phyloP scores from a whole-genome alignment of 352 stramenopile genomes.

The Phytophthora vignae region DNA sequence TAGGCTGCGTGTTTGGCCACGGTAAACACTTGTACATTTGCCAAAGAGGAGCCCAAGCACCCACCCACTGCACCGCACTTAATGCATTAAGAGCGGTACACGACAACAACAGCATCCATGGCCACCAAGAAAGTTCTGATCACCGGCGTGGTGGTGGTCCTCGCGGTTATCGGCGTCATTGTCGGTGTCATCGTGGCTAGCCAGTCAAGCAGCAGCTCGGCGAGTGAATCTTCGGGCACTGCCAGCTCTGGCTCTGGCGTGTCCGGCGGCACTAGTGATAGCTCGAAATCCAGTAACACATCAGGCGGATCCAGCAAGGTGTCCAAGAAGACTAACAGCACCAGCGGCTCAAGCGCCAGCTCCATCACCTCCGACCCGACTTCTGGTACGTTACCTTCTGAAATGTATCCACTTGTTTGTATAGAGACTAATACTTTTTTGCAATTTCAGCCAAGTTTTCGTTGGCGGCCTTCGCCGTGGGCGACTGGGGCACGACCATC shows the following conservation, averaged over 20 bases:
- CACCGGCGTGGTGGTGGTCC: slow-evolving; percentile 2
- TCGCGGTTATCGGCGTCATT: slow-evolving; percentile 4
- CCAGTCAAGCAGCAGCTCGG: not conserved
- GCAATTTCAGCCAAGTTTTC: slow-evolving; percentile 9
- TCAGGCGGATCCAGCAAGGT: not conserved
- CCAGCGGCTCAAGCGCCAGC: not conserved
- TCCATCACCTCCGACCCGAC: slow-evolving; percentile 3
- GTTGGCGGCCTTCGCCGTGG: slow-evolving; percentile 17
- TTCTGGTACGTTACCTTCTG: not conserved
- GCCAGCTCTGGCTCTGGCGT: not conserved
- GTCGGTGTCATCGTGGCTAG: not conserved
- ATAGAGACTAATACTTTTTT: not conserved
- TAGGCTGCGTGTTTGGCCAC: not conserved
- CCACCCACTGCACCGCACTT: not conserved
- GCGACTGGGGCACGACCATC: slow-evolving; percentile 46
- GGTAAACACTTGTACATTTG: not conserved
- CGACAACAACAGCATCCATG: not conserved
- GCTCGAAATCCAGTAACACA: not conserved
- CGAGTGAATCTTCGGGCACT: not conserved
- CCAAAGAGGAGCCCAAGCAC: not conserved
- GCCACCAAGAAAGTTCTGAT: not conserved
- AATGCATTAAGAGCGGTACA: not conserved
- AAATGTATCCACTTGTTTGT: not conserved
- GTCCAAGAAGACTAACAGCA: not conserved
- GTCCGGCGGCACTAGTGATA: not conserved